phyloP scores from a whole-genome alignment of 108 stramenopile species.

The Pseudonitzschia multiseries region DNA sequence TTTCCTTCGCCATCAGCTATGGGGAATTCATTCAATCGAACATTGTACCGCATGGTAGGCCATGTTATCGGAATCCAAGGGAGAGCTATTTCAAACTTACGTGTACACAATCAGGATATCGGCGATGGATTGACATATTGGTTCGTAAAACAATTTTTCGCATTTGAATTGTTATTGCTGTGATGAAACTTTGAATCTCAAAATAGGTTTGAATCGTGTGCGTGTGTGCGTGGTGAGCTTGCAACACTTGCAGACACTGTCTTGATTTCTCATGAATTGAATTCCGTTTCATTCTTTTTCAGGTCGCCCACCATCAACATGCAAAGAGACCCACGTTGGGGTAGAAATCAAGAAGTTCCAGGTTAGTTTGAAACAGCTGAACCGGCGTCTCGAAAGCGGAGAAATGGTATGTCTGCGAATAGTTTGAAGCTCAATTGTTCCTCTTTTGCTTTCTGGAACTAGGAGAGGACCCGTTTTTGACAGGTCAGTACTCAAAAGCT shows the following conservation, averaged over 20 bases:
- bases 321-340: slow-evolving; percentile 78
- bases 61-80: slow-evolving; percentile 53
- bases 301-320: slow-evolving; percentile 63
- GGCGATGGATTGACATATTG: slow-evolving; percentile 60
- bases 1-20: slow-evolving; percentile 57
- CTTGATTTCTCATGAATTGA: no score
- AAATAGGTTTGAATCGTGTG: no score
- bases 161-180: no score
- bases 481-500: slow-evolving; percentile 46
- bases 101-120: slow-evolving; percentile 24
- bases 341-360: slow-evolving; percentile 60
- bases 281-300: not conserved
- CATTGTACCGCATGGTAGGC: slow-evolving; percentile 48
- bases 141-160: slow-evolving; percentile 15
- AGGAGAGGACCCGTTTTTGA: slow-evolving; percentile 72
- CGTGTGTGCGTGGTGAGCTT: not conserved
- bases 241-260: no score
- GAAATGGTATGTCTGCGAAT: not conserved
- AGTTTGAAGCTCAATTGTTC: not conserved
- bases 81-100: slow-evolving; percentile 35
- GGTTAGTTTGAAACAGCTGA: not conserved
- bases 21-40: slow-evolving; percentile 51
- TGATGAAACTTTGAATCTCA: no score
- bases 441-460: slow-evolving; percentile 29
- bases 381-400: not conserved